phyloP scores from a whole-genome alignment of 129 eudicot species.

The Solidago caesia region DNA sequence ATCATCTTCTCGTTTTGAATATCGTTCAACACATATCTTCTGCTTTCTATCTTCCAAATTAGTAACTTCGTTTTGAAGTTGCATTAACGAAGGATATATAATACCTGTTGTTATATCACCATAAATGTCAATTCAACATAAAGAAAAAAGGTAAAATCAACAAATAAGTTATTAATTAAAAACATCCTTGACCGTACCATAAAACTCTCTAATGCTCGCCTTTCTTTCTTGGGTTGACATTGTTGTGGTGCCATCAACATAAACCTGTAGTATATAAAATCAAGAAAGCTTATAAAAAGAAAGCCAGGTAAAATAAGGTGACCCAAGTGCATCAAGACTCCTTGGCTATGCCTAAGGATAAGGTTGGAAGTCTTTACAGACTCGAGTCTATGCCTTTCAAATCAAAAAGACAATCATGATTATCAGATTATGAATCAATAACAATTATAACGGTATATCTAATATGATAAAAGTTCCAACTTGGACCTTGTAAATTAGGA shows the following conservation, averaged over 20 bases:
- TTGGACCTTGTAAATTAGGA: constrained; percentile 76
- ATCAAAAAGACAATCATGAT: background rate
- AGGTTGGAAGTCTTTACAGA: background rate
- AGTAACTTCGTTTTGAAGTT: constrained; percentile 60
- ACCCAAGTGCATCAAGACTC: background rate
- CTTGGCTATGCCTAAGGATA: background rate
- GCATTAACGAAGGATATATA: constrained; percentile 65
- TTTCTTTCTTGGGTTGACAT: constrained; percentile 88
- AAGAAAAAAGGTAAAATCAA: background rate
- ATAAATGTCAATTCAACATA: constrained; percentile 1
- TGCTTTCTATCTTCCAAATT: constrained; percentile 61
- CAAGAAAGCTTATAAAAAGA: background rate
- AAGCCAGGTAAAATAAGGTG: background rate
- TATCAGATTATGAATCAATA: too few species aligned
- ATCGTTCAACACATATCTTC: constrained; percentile 44
- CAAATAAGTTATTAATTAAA: background rate
- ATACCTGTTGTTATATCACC: constrained; percentile 35
- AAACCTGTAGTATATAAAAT: constrained; percentile 50
- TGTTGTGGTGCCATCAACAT: constrained; percentile 92
- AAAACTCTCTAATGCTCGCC: constrained; percentile 90
- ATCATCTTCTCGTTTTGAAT: constrained; percentile 41
- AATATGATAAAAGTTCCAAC: background rate
- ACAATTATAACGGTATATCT: background rate
- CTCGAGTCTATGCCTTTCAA: background rate
- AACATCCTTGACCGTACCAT: constrained; percentile 42